phyloP scores from a whole-genome alignment of 441 rosid genomes.

The Pelargonium cotyledonis region DNA sequence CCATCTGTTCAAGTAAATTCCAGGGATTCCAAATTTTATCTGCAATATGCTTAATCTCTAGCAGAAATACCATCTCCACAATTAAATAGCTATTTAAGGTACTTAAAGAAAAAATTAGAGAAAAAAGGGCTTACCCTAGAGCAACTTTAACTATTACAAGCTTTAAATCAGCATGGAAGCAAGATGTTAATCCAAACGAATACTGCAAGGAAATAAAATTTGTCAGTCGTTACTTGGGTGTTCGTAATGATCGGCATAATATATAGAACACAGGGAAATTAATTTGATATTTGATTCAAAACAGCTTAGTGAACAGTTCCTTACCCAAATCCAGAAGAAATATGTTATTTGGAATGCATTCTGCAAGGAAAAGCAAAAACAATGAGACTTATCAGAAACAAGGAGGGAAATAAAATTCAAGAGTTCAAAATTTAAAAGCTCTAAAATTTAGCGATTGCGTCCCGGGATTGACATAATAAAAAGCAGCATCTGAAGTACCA shows the following conservation, averaged over 20 bases:
- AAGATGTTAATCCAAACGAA: too few relatives aligned
- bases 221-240: neutral
- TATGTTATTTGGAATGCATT: constrained; percentile 89
- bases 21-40: neutral
- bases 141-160: too few relatives aligned
- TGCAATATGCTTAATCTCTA: neutral
- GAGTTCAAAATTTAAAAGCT: too few relatives aligned
- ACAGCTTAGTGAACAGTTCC: constrained; percentile 1
- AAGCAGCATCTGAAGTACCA: too few relatives aligned
- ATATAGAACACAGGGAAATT: too few relatives aligned
- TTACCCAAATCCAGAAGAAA: constrained; percentile 90
- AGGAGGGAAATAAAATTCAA: too few relatives aligned
- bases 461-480: too few relatives aligned
- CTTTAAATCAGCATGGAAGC: too few relatives aligned
- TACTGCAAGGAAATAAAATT: too few relatives aligned
- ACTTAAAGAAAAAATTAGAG: neutral
- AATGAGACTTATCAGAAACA: too few relatives aligned
- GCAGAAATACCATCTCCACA: neutral
- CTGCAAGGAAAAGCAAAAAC: constrained; percentile 27
- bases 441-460: too few relatives aligned
- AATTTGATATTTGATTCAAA: neutral
- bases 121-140: too few relatives aligned
- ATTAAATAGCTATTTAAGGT: neutral
- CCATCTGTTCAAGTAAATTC: neutral
- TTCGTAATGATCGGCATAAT: neutral